Percentiles rank a stretch among this genome's conserved stretches.
Evolutionary conservation across 257 asterid species (phyloP).

Genomic region (Avicennia marina): DNA sequence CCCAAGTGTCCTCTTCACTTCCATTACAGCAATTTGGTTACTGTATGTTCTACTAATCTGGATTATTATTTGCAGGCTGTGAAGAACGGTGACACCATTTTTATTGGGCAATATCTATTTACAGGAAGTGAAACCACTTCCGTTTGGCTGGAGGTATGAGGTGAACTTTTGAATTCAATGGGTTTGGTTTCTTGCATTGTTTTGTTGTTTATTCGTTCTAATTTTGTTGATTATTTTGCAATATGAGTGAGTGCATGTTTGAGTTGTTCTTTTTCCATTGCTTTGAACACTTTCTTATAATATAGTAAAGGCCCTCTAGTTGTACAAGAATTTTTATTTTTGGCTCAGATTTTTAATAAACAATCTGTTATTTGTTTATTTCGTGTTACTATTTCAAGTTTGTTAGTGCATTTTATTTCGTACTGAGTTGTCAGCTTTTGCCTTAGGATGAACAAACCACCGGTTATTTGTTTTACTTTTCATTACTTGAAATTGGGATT

Average conservation of each 20-base stretch:
- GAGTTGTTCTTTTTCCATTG: not conserved
- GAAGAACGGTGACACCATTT: constrained; percentile 91
- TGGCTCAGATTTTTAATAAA: not conserved
- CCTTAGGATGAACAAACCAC: not conserved
- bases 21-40: no score
- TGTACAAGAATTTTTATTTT: not conserved
- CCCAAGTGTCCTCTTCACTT: no score
- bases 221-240: not conserved
- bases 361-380: not conserved
- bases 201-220: not conserved
- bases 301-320: not conserved
- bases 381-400: not conserved
- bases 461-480: constrained; percentile 1
- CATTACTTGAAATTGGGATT: constrained; percentile 18
- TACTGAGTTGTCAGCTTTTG: not conserved
- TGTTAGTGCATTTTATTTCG: not conserved
- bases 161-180: constrained; percentile 5
- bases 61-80: constrained; percentile 77
- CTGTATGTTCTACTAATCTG: no score
- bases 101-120: constrained; percentile 88
- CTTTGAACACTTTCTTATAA: not conserved
- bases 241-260: not conserved
- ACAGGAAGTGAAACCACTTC: constrained; percentile 99
- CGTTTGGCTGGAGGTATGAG: constrained; percentile 92
- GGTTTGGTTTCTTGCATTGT: not conserved